These are phyloP conservation scores for Somion occarium DNA, from an alignment of 1,284 basidiomycete genomes.

Conservation along the genomic window DNA sequence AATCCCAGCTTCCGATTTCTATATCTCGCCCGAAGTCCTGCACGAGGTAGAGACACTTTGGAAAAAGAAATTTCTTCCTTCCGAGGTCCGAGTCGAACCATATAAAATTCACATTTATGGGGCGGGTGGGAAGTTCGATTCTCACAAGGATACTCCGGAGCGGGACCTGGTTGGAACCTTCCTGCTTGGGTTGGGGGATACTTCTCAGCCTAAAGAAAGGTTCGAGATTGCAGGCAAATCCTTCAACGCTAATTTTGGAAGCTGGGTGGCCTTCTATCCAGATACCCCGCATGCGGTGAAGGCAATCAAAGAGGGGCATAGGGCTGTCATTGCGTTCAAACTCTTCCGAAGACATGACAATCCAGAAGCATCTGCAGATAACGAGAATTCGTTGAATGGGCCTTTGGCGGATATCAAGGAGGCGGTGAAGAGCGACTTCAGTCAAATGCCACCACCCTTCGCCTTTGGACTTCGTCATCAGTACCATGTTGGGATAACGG, in stretches of 20 bases:
- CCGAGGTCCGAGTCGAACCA: slow-evolving; percentile 21
- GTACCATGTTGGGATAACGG: slow-evolving; percentile 22
- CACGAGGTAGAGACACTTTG: slow-evolving; percentile 16
- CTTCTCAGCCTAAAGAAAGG: slow-evolving; percentile 4
- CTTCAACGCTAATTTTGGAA: slow-evolving; percentile 12
- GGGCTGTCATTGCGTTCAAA: slow-evolving; percentile 30
- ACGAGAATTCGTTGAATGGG: slow-evolving; percentile 2
- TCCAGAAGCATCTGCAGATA: background rate
- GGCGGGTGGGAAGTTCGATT: slow-evolving; percentile 23
- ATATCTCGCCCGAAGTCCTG: slow-evolving; percentile 19
- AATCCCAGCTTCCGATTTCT: slow-evolving; percentile 23
- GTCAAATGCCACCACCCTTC: slow-evolving; percentile 10
- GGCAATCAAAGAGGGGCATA: slow-evolving; percentile 17
- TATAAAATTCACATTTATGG: slow-evolving; percentile 32
- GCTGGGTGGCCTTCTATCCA: slow-evolving; percentile 34
- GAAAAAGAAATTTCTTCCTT: slow-evolving; percentile 19
- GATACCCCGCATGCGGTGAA: slow-evolving; percentile 31
- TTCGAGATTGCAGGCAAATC: slow-evolving; percentile 13
- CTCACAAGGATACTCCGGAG: slow-evolving; percentile 28
- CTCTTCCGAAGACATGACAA: slow-evolving; percentile 16
- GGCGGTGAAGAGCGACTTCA: background rate
- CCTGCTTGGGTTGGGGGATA: slow-evolving; percentile 25
- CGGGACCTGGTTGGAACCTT: slow-evolving; percentile 27
- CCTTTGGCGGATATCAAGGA: slow-evolving; percentile 1
- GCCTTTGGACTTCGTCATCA: slow-evolving; percentile 23